These are phyloP conservation scores for Aspergillus niger DNA, from an alignment of 2,329 filamentous ascomycete species.

Conservation along the genomic window DNA sequence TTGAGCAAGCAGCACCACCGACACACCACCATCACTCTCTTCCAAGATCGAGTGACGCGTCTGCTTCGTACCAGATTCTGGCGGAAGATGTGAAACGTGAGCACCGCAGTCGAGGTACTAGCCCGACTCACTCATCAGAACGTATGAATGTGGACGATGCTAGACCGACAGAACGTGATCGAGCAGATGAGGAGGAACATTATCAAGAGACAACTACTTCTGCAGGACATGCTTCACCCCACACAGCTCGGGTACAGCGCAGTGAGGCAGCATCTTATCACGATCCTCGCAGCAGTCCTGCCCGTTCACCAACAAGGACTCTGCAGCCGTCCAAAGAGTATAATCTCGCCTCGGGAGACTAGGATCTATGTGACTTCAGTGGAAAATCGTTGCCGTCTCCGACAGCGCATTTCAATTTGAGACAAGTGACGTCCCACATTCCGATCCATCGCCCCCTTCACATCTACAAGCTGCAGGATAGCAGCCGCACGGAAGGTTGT, in stretches of 20 bases:
- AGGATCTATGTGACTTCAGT: neutral
- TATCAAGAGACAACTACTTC: neutral
- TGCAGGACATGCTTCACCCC: neutral
- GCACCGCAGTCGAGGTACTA: neutral
- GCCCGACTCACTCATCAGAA: neutral
- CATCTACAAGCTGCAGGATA: neutral
- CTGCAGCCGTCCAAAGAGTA: neutral
- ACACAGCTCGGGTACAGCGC: neutral
- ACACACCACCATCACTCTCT: slow-evolving; percentile 10
- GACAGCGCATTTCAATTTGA: too few species aligned
- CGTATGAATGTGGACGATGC: neutral
- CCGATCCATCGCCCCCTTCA: neutral
- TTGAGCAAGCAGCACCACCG: neutral
- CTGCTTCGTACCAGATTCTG: slow-evolving; percentile 7
- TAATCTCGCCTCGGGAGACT: neutral
- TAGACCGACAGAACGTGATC: neutral
- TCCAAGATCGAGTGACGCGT: slow-evolving; percentile 10
- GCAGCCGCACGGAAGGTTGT: neutral
- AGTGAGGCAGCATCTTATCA: neutral
- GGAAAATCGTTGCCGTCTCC: neutral
- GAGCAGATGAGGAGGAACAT: neutral
- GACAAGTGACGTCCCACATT: neutral
- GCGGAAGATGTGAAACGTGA: neutral
- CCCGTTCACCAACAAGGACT: neutral
- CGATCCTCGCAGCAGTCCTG: neutral